A percentile compares a stretch with the other conserved stretches of the same genome.
Evolutionary conservation across 169 alveolate genomes (phyloP).

Genomic region (Plasmodium gaboni): DNA sequence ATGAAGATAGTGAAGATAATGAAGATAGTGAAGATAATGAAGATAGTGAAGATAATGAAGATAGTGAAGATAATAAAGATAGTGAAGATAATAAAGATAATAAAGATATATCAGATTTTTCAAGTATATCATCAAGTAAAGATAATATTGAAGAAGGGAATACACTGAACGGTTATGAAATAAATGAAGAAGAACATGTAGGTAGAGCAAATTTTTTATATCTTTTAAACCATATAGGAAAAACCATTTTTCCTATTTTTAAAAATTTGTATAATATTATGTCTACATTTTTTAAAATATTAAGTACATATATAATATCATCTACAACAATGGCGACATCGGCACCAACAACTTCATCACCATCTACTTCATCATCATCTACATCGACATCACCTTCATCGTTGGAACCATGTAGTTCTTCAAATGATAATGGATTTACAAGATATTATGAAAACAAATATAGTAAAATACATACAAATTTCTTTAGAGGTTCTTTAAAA

Average conservation of each 20-base stretch:
- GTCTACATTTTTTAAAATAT: constrained; percentile 27
- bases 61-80: background rate
- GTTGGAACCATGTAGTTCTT: background rate
- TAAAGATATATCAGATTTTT: background rate
- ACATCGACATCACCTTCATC: no score
- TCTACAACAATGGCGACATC: no score
- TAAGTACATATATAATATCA: constrained; percentile 18
- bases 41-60: no score
- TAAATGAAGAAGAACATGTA: constrained; percentile 6
- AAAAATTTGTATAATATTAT: constrained; percentile 9
- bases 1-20: no score
- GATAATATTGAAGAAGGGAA: background rate
- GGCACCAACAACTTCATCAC: no score
- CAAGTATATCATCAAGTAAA: no score
- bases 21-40: no score
- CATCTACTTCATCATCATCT: no score
- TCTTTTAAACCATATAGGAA: constrained; percentile 16
- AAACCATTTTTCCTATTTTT: constrained; percentile 23
- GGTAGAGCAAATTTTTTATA: constrained; percentile 10
- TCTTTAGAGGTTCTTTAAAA: constrained; percentile 36
- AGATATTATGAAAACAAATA: constrained; percentile 29
- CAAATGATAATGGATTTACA: constrained; percentile 1
- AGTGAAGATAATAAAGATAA: background rate
- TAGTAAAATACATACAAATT: constrained; percentile 26
- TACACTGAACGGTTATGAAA: background rate